Evolutionary conservation across 768 basidiomycete genomes (phyloP).

Genomic region (Pleurotus platypus): DNA sequence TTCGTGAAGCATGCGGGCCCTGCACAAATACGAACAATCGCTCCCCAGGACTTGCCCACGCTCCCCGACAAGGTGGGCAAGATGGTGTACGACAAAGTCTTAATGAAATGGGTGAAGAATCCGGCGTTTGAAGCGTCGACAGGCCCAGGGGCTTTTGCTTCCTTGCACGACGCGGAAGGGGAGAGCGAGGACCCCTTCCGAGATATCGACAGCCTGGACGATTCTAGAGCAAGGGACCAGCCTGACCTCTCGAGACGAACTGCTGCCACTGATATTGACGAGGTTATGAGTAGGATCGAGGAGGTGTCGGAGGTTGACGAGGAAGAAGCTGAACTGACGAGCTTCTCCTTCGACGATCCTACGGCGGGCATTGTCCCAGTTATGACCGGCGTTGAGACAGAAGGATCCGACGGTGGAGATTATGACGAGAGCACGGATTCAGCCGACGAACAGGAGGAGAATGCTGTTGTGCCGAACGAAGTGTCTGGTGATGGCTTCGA

Average conservation of each 20-base stretch:
- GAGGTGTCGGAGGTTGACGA: constrained; percentile 52
- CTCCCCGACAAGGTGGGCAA: constrained; percentile 78
- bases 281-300: constrained; percentile 46
- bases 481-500: constrained; percentile 32
- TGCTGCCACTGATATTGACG: constrained; percentile 13
- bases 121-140: constrained; percentile 29
- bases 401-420: constrained; percentile 25
- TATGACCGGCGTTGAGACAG: constrained; percentile 45
- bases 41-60: constrained; percentile 71
- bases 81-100: constrained; percentile 82
- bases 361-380: constrained; percentile 48
- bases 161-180: constrained; percentile 31
- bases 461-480: constrained; percentile 26
- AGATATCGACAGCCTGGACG: constrained; percentile 84
- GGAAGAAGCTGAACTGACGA: constrained; percentile 64
- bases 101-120: constrained; percentile 84
- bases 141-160: constrained; percentile 22
- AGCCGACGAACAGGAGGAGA: constrained; percentile 37
- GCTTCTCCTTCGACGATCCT: constrained; percentile 69
- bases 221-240: constrained; percentile 36
- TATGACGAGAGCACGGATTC: constrained; percentile 49
- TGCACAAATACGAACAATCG: constrained; percentile 75
- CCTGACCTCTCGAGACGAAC: constrained; percentile 10
- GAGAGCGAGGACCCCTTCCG: constrained; percentile 87
- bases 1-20: constrained; percentile 84